Percentiles rank a stretch among this genome's conserved stretches.
These are phyloP conservation scores for Didymellaceae sp. DNA, from an alignment of 2,329 filamentous ascomycete species.

Conservation along the genomic window DNA sequence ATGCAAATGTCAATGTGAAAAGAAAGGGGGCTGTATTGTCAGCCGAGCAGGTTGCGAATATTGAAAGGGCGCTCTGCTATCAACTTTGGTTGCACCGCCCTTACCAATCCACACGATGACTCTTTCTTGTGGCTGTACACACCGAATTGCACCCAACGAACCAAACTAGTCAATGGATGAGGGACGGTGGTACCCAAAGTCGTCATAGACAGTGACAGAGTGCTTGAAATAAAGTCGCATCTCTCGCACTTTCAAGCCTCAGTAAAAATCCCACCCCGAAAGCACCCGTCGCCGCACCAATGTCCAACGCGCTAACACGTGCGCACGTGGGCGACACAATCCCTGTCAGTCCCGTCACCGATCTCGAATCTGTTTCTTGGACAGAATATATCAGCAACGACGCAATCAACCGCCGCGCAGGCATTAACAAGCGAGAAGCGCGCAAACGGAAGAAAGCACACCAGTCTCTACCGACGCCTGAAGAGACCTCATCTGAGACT, in stretches of 20 bases:
- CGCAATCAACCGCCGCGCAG: slow-evolving; percentile 16
- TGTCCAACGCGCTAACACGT: slow-evolving; percentile 42
- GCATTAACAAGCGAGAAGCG: slow-evolving; percentile 11
- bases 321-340: slow-evolving; percentile 45
- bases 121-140: slow-evolving; percentile 43
- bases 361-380: slow-evolving; percentile 23
- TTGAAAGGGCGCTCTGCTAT: slow-evolving; percentile 29
- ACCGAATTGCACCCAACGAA: slow-evolving; percentile 16
- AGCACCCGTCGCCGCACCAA: slow-evolving; percentile 8
- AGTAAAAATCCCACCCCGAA: neutral
- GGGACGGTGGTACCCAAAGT: too few relatives aligned
- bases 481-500: slow-evolving; percentile 26
- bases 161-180: slow-evolving; percentile 1
- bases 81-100: slow-evolving; percentile 27
- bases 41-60: neutral
- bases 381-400: slow-evolving; percentile 20
- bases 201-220: slow-evolving; percentile 9
- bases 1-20: neutral
- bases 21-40: too few relatives aligned
- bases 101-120: slow-evolving; percentile 44
- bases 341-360: slow-evolving; percentile 23
- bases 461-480: slow-evolving; percentile 24
- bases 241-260: neutral
- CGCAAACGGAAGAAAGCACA: slow-evolving; percentile 36
- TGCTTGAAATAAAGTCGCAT: slow-evolving; percentile 5